phyloP scores from a whole-genome alignment of 257 asterid species.

The Solanum appendiculatum region DNA sequence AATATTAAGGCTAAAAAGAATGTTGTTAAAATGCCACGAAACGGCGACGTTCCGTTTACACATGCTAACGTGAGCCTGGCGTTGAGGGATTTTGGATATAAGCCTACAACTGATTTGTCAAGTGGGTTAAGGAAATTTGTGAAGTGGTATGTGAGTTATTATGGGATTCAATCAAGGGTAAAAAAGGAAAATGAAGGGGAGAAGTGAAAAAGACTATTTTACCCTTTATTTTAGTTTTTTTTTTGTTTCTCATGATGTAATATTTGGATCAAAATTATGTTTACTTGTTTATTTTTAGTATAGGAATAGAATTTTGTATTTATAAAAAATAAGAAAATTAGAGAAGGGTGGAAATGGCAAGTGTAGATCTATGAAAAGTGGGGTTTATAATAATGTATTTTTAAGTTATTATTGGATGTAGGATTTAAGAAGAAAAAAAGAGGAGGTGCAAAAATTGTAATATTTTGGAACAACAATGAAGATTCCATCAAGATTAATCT shows the following conservation, averaged over 20 bases:
- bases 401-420: slow-evolving; percentile 7
- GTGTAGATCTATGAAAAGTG: slow-evolving; percentile 38
- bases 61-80: slow-evolving; percentile 96
- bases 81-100: slow-evolving; percentile 67
- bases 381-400: slow-evolving; percentile 27
- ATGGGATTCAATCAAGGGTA: slow-evolving; percentile 71
- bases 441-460: slow-evolving; percentile 17
- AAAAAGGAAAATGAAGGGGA: slow-evolving; percentile 35
- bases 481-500: slow-evolving; percentile 27
- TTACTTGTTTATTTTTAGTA: slow-evolving; percentile 16
- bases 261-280: slow-evolving; percentile 11
- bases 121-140: slow-evolving; percentile 78
- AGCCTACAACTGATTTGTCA: slow-evolving; percentile 81
- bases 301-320: slow-evolving; percentile 28
- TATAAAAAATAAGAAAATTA: slow-evolving; percentile 1
- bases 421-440: background rate
- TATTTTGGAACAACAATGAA: slow-evolving; percentile 25
- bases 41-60: slow-evolving; percentile 96
- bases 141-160: slow-evolving; percentile 83
- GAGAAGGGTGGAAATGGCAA: slow-evolving; percentile 11
- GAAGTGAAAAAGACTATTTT: background rate
- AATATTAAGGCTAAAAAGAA: slow-evolving; percentile 59
- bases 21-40: slow-evolving; percentile 75
- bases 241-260: background rate
- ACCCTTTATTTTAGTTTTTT: background rate